Evolutionary conservation across 164 flowering plant genomes (phyloP), one percentile per base, ranked within the genome.

Genomic region (Umbilicus rupestris): DNA sequence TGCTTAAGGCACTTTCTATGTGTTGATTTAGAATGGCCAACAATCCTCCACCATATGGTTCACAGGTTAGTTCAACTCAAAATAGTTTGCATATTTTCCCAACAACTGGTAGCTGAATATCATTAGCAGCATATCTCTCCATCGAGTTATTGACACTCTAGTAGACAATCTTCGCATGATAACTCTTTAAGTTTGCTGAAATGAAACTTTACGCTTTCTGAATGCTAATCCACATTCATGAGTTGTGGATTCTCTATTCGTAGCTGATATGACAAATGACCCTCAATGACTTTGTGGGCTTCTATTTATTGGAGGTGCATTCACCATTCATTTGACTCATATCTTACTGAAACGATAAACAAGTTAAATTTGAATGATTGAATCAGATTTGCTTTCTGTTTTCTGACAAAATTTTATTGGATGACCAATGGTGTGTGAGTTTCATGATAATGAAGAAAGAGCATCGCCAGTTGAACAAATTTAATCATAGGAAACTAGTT

Each of bases 11-110:
- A 22, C 31, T 26, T 55, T 30, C 31, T 55, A 55, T 55, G 60
- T 16, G 31, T 14, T 55, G 60, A 55, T 55, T 11, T 55, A 28
- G 14, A 68, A 90, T 90, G 94, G 83, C 86, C 41, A 81, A 75
- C 73, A 86, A 84, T 62, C 76, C 86, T 26, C 93, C 82, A 50
- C 59, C 90, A 30, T 79, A 85, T 68, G 87, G 87, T 70, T 72
- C 83, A 14, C 97, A 90, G 92, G 97, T 90, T 79, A 1, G 20
- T 19, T 19, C 42, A 41, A 44, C 52, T 42, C n/a, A 37, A 31
- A 33, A 10, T 28, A 5, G 33, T 45, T 30, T n/a, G 59, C 19
- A 26, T 17, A 3, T 47, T 28, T 2, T 16, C 37, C 39, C 24
- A 5, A n/a, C 31, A 35, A 45, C 12, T 4, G 7, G 30, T 20